Conservation (phyloP, 768 basidiomycete species). For the Mycena capillaripes region DNA sequence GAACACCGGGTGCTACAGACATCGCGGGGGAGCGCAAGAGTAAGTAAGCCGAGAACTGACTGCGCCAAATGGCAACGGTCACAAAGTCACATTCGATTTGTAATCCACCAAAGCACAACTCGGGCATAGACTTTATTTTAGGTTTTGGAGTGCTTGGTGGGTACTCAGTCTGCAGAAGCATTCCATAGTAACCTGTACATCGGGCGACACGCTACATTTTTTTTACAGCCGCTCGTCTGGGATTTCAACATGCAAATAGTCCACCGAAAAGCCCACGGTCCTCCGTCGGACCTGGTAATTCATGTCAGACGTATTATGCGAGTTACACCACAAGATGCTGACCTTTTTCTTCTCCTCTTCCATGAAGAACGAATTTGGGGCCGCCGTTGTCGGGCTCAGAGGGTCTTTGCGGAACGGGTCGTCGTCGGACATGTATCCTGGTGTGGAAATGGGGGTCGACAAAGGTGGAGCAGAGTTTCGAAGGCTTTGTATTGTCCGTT, state of each 20-base stretch:
- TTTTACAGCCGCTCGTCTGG: neutral
- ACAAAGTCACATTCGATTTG: neutral
- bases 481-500: neutral
- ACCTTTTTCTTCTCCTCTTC: constrained; percentile 26
- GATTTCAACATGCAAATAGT: constrained; percentile 26
- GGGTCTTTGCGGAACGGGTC: constrained; percentile 34
- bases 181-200: no score
- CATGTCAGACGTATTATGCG: neutral
- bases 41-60: neutral
- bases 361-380: constrained; percentile 19
- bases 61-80: constrained; percentile 18
- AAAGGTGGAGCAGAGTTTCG: constrained; percentile 31
- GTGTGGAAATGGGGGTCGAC: neutral
- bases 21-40: constrained; percentile 41
- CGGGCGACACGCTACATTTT: no score
- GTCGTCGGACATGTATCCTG: constrained; percentile 7
- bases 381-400: neutral
- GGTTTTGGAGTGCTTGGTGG: no score
- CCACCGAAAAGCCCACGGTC: constrained; percentile 10
- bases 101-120: neutral
- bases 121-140: no score
- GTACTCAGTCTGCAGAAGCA: no score
- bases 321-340: no score
- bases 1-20: constrained; percentile 61
- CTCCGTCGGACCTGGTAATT: constrained; percentile 14